Evolutionary conservation across 192 early-diverging fungal species (phyloP).

Genomic region (Rhizoclosmatium sp.): DNA sequence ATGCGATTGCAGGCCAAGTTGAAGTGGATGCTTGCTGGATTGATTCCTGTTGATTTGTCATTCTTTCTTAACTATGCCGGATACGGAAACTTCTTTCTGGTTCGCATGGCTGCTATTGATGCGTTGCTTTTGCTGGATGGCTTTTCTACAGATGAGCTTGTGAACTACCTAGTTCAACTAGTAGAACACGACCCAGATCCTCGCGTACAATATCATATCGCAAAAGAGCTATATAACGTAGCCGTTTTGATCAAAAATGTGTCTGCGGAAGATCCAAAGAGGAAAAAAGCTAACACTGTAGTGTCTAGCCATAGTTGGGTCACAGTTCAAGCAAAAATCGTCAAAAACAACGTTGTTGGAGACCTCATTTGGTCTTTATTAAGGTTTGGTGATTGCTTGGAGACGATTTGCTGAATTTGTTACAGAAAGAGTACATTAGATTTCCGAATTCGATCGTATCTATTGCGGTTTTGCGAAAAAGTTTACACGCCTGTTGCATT

Average conservation of each 20-base stretch:
- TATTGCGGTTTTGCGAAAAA: constrained; percentile 70
- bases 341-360: background rate
- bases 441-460: constrained; percentile 62
- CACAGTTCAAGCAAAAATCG: constrained; percentile 1
- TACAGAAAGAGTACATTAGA: constrained; percentile 46
- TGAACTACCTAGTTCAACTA: constrained; percentile 65
- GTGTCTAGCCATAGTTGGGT: constrained; percentile 8
- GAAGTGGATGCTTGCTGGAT: constrained; percentile 71
- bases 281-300: background rate
- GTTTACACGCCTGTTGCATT: constrained; percentile 64
- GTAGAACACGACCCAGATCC: constrained; percentile 70
- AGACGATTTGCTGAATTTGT: background rate
- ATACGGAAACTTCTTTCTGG: constrained; percentile 72
- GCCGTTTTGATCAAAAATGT: constrained; percentile 19
- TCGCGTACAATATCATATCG: constrained; percentile 64
- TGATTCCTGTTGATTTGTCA: constrained; percentile 71
- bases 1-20: constrained; percentile 49
- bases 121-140: constrained; percentile 78
- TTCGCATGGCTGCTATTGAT: constrained; percentile 79
- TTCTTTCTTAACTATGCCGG: constrained; percentile 77
- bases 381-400: background rate
- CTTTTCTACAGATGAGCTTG: constrained; percentile 50
- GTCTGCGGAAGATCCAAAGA: background rate
- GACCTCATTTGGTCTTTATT: constrained; percentile 12
- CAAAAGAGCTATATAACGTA: constrained; percentile 42